Percentiles rank a stretch among this genome's conserved stretches.
phyloP scores from a whole-genome alignment of 306 rosid species.

The Acacia melanoxylon region DNA sequence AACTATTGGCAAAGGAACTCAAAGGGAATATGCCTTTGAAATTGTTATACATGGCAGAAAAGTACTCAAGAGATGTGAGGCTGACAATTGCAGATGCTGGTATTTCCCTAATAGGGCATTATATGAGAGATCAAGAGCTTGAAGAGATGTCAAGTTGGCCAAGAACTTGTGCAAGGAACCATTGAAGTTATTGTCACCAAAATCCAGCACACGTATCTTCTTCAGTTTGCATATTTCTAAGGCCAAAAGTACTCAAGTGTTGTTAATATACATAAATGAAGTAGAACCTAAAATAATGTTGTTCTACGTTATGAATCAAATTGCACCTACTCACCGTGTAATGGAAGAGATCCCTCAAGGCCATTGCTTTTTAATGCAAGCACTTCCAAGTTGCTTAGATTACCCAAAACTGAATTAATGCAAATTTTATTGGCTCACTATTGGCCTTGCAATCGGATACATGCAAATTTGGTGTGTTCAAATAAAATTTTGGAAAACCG shows the following conservation, averaged over 20 bases:
- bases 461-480: not conserved
- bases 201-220: slow-evolving; percentile 6
- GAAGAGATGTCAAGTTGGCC: slow-evolving; percentile 2
- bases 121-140: not conserved
- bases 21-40: not conserved
- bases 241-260: not conserved
- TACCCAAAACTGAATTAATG: not conserved
- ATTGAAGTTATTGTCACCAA: not conserved
- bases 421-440: not conserved
- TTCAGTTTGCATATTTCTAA: not conserved
- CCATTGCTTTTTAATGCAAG: not conserved
- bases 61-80: slow-evolving; percentile 3
- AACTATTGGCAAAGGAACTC: not conserved
- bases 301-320: not conserved
- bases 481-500: too few species aligned
- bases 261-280: not conserved
- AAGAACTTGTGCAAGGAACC: not conserved
- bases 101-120: not conserved
- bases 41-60: not conserved
- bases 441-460: not conserved
- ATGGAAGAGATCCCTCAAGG: not conserved
- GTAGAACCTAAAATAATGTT: not conserved
- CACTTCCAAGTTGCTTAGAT: not conserved
- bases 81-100: not conserved
- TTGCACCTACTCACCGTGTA: not conserved